These are phyloP conservation scores for Neospermospora avenae DNA, from an alignment of 2,329 filamentous ascomycete genomes.

Conservation along the genomic window DNA sequence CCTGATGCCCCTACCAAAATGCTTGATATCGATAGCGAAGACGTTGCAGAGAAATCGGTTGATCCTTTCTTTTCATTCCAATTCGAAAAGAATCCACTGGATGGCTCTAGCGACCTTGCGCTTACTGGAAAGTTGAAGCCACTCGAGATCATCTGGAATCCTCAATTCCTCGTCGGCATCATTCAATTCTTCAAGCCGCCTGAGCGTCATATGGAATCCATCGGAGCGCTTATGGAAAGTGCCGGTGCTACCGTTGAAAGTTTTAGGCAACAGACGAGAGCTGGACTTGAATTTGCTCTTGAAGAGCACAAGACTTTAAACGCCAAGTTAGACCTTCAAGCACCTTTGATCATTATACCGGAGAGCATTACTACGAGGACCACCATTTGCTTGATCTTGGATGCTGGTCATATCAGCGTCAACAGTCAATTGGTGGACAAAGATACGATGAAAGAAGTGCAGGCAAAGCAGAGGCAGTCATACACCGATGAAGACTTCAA, in stretches of 20 bases:
- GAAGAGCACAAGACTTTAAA: slow-evolving; percentile 99
- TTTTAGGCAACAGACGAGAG: slow-evolving; percentile 89
- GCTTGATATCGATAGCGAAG: slow-evolving; percentile 36
- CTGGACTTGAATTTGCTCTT: slow-evolving; percentile 91
- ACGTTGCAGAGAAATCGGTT: slow-evolving; percentile 42
- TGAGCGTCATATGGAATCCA: slow-evolving; percentile 97
- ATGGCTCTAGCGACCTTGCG: slow-evolving; percentile 86
- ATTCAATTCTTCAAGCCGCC: slow-evolving; percentile 96
- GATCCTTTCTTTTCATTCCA: slow-evolving; percentile 91
- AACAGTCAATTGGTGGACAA: slow-evolving; percentile 92
- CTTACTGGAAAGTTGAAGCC: slow-evolving; percentile 90
- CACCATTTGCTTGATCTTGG: slow-evolving; percentile 86
- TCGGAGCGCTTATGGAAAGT: slow-evolving; percentile 90
- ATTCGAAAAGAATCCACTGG: slow-evolving; percentile 91
- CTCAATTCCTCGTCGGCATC: slow-evolving; percentile 84
- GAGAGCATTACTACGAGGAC: slow-evolving; percentile 81
- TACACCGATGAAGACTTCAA: slow-evolving; percentile 89
- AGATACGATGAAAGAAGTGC: slow-evolving; percentile 82
- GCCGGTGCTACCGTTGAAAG: slow-evolving; percentile 95
- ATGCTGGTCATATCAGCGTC: slow-evolving; percentile 93
- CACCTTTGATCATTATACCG: slow-evolving; percentile 92
- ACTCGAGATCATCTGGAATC: slow-evolving; percentile 97
- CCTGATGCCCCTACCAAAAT: slow-evolving; percentile 47
- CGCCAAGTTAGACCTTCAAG: slow-evolving; percentile 90
- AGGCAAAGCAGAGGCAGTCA: slow-evolving; percentile 81